A percentile compares a stretch with the other conserved stretches of the same genome.
phyloP scores from a whole-genome alignment of 2,329 filamentous ascomycete species.

The Xylariaceae sp. region DNA sequence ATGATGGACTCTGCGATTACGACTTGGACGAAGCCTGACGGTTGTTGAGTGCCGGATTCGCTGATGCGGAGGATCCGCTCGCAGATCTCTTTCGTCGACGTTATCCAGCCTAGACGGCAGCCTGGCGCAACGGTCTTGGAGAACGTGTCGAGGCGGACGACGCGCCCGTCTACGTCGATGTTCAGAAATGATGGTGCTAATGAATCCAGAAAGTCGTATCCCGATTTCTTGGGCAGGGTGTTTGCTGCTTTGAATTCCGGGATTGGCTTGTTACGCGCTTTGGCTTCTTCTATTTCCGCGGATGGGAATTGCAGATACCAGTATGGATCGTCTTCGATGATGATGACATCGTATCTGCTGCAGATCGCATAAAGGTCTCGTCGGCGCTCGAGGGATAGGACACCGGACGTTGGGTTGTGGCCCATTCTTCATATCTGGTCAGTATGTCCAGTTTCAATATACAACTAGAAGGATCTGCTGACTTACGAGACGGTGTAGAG shows the following conservation, averaged over 20 bases:
- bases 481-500: constrained; percentile 88
- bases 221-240: constrained; percentile 45
- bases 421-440: constrained; percentile 60
- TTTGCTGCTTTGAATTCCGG: constrained; percentile 32
- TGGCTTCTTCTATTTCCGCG: constrained; percentile 52
- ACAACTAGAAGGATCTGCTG: neutral
- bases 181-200: constrained; percentile 79
- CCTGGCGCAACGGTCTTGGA: constrained; percentile 91
- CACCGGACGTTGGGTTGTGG: constrained; percentile 82
- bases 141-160: constrained; percentile 88
- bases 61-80: constrained; percentile 72
- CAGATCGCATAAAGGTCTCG: constrained; percentile 79
- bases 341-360: constrained; percentile 82
- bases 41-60: constrained; percentile 77
- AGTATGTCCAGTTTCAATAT: constrained; percentile 14
- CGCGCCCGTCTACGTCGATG: constrained; percentile 80
- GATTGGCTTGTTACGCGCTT: constrained; percentile 40
- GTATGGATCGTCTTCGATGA: constrained; percentile 92
- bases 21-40: constrained; percentile 84
- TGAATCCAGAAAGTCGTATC: constrained; percentile 77
- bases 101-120: constrained; percentile 87
- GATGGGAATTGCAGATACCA: constrained; percentile 91
- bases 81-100: constrained; percentile 73
- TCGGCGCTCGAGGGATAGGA: constrained; percentile 69
- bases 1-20: constrained; percentile 76